phyloP scores from a whole-genome alignment of 2,329 filamentous ascomycete genomes.

The Aspergillus sp. region DNA sequence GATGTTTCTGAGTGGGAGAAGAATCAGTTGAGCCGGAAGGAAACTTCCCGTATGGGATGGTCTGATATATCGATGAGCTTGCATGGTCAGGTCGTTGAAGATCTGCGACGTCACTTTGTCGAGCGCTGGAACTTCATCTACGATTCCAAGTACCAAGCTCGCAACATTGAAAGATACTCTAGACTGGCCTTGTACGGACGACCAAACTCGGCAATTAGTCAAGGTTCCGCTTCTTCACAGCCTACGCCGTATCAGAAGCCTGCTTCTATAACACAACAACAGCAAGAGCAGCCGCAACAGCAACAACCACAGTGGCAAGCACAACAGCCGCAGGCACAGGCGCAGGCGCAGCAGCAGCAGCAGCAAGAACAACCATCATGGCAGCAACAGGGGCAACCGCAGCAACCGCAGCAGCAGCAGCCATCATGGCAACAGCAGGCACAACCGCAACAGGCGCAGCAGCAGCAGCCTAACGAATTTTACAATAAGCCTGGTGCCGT shows the following conservation, averaged over 20 bases:
- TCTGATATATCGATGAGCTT: constrained; percentile 78
- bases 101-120: constrained; percentile 71
- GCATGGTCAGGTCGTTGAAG: constrained; percentile 68
- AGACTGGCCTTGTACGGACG: constrained; percentile 30
- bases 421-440: constrained; percentile 5
- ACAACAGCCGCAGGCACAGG: neutral
- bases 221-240: constrained; percentile 16
- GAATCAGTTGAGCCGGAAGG: constrained; percentile 78
- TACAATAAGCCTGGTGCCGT: constrained; percentile 1
- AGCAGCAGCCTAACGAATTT: neutral
- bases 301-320: constrained; percentile 1
- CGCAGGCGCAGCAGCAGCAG: constrained; percentile 8
- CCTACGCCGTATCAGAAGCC: constrained; percentile 11
- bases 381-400: neutral
- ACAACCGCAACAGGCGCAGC: constrained; percentile 1
- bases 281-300: constrained; percentile 6
- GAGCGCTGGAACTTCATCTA: constrained; percentile 93
- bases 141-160: constrained; percentile 69
- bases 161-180: constrained; percentile 48
- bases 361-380: neutral
- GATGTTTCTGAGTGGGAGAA: constrained; percentile 74
- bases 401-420: neutral
- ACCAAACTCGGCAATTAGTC: constrained; percentile 19
- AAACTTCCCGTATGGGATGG: constrained; percentile 87
- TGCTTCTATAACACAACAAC: constrained; percentile 4